phyloP scores from a whole-genome alignment of 2,329 filamentous ascomycete genomes.

The Sordariomycetes sp. region DNA sequence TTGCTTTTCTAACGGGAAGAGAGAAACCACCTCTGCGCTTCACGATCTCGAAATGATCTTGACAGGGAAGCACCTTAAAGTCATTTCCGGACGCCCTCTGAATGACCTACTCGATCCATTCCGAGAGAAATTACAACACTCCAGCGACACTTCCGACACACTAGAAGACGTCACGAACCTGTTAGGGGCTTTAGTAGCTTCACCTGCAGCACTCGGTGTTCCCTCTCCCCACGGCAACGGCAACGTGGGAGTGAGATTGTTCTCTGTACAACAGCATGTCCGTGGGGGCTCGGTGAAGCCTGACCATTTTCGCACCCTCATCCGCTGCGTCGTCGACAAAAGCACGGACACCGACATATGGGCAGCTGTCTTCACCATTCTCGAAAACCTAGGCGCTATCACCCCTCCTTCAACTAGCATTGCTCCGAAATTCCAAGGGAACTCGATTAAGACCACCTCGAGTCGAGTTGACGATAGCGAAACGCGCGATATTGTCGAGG shows the following conservation, averaged over 20 bases:
- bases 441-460: conserved; percentile 5
- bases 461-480: conserved; percentile 5
- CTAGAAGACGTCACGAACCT: conserved; percentile 3
- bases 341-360: conserved; percentile 4
- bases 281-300: neutral
- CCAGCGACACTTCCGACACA: neutral
- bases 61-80: neutral
- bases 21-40: no score
- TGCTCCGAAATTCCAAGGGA: conserved; percentile 4
- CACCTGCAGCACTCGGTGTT: conserved; percentile 4
- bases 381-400: conserved; percentile 1
- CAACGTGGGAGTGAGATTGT: conserved; percentile 3
- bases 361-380: conserved; percentile 4
- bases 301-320: conserved; percentile 1
- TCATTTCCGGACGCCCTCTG: neutral
- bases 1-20: no score
- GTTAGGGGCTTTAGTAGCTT: conserved; percentile 1
- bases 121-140: neutral
- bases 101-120: neutral
- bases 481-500: conserved; percentile 4
- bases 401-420: conserved; percentile 3
- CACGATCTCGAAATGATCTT: no score
- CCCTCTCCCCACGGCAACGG: conserved; percentile 1
- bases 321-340: neutral
- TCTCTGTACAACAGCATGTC: conserved; percentile 4